Evolutionary conservation across 2,329 filamentous ascomycete species (phyloP), one percentile per base, ranked within the genome.

Genomic region (Penicillium vulpinum): DNA sequence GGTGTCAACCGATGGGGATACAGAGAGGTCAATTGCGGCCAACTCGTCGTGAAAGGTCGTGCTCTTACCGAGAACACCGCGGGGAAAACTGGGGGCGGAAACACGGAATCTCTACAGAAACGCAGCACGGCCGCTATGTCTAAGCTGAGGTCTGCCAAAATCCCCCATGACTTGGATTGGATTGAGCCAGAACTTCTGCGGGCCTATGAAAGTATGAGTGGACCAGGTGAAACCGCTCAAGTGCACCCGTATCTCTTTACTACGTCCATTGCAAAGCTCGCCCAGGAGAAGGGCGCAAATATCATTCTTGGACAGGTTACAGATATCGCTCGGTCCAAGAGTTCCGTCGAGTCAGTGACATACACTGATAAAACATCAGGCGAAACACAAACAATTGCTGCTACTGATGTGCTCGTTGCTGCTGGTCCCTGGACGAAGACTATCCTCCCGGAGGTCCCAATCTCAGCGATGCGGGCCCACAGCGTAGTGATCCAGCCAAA

Each of bases 211-310:
- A 86, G 88, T 70, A 97, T 97, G 91, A 91, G 91, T 2, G 87
- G 85, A 3, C 85, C 86, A 0, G 83, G 82, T 1, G 90, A 91
- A 59, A 97, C 94, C 1, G 90, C 94, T 0, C 94, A 99, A 75
- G 93, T 97, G 3, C 93, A 99, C 68, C 94, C 94, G 0, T 90
- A 88, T 60, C 87, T 91, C 43, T 97, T 99, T 70, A 97, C 94
- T 0, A 93, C 85, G 0, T 82, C 87, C 16, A 95, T 97, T 74
- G 90, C 90, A 5, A 79, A 85, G 40, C 81, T 97, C 13, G 92
- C 93, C 0, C 77, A 83, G 54, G 84, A 90, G 50, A 83, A 81
- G 26, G 90, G 90, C 2, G 85, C 83, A 62, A 83, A 87, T 22
- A 81, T 97, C 51, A 79, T 85, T 29, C 80, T 88, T 41, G 86